These are phyloP conservation scores for Capsella bursapastoris DNA, from an alignment of 345 rosid genomes.

Conservation along the genomic window DNA sequence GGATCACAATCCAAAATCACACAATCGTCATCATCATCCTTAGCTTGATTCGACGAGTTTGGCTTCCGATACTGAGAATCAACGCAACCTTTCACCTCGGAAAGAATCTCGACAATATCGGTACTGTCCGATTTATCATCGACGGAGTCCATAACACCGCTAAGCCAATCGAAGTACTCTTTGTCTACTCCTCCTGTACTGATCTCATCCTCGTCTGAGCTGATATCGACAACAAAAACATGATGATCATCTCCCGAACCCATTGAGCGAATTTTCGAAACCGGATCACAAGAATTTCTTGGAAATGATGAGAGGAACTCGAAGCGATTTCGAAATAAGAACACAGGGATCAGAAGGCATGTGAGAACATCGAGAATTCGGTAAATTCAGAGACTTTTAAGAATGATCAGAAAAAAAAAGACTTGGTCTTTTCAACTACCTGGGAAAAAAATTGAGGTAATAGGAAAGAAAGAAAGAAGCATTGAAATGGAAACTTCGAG, in stretches of 20 bases:
- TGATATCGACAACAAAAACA: slow-evolving; percentile 28
- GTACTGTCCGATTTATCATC: slow-evolving; percentile 35
- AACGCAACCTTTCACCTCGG: slow-evolving; percentile 21
- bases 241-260: slow-evolving; percentile 25
- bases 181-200: background rate
- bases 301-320: too few relatives aligned
- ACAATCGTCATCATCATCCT: slow-evolving; percentile 34
- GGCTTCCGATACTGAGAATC: slow-evolving; percentile 34
- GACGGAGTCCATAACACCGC: slow-evolving; percentile 4
- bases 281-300: background rate
- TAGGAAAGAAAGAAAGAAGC: background rate
- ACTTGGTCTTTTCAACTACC: background rate
- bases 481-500: background rate
- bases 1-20: slow-evolving; percentile 45
- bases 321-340: background rate
- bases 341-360: background rate
- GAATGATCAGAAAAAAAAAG: background rate
- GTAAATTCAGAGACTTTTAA: background rate
- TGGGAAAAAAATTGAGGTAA: background rate
- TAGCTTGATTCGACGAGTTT: background rate
- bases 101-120: slow-evolving; percentile 34
- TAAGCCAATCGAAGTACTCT: slow-evolving; percentile 18
- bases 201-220: slow-evolving; percentile 42
- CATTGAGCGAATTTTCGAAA: slow-evolving; percentile 7
- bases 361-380: background rate